These are phyloP conservation scores for Wickerhamiella vanderwaltii DNA, from an alignment of 805 yeast genomes.

Conservation along the genomic window DNA sequence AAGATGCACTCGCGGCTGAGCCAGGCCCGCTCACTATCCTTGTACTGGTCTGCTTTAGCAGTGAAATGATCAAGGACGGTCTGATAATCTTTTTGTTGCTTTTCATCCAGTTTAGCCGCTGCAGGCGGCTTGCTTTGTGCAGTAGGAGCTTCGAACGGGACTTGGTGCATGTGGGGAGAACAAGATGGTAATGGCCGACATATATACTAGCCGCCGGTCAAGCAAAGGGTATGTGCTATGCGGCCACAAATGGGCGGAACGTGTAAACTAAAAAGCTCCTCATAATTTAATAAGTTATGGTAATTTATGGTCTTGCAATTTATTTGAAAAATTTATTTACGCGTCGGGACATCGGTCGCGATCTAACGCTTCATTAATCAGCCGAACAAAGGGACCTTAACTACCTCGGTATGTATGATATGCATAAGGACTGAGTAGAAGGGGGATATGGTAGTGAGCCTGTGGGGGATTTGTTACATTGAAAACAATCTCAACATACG, in stretches of 20 bases:
- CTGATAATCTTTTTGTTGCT: conserved; percentile 49
- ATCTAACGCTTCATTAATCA: too few relatives aligned
- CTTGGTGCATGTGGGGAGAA: conserved; percentile 7
- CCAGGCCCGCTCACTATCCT: conserved; percentile 71
- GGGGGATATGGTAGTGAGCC: conserved; percentile 80
- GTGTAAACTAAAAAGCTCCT: too few relatives aligned
- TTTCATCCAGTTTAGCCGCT: conserved; percentile 35
- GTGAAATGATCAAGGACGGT: conserved; percentile 51
- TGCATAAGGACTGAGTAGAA: conserved; percentile 71
- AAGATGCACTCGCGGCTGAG: conserved; percentile 80
- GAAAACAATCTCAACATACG: conserved; percentile 72
- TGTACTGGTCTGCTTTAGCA: conserved; percentile 30
- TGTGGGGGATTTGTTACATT: conserved; percentile 55
- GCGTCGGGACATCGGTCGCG: too few relatives aligned
- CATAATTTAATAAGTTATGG: too few relatives aligned
- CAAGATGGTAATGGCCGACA: too few relatives aligned
- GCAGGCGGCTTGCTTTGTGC: conserved; percentile 40
- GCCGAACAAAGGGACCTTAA: too few relatives aligned
- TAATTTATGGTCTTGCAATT: too few relatives aligned
- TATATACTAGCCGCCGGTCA: too few relatives aligned
- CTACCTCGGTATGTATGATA: conserved; percentile 88
- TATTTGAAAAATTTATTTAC: too few relatives aligned
- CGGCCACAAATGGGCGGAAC: too few relatives aligned
- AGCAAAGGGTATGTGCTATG: too few relatives aligned
- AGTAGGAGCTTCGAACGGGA: conserved; percentile 50